Base-by-base conservation (phyloP, 108 stramenopile species). In the Cyclostephanos invisitatus region DNA sequence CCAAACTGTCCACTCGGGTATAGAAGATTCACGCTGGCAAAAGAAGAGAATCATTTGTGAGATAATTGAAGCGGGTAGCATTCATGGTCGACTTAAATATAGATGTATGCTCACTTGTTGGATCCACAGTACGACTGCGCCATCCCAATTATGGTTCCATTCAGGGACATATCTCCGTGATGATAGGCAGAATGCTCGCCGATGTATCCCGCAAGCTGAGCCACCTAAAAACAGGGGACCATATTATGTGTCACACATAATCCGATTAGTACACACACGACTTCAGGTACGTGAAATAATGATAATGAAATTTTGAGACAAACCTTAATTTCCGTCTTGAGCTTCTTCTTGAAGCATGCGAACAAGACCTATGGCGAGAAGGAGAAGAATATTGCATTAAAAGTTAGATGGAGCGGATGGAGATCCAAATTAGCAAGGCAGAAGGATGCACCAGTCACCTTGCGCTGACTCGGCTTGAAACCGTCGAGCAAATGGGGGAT, bases 121-220 rank as follows among this genome's bases (percentile, higher is more conserved):
- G 95, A 92, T 22, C 98, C 99, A 18, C 90, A 86, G 67, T 89
- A 99, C 38, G 86, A 79, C 72, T 99, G 99, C 14, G 99, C 99
- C 98, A 99, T 98, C 28, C 87, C 86, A 67, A 98, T 85, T 73
- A 99, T 98, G 44, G 99, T 96, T 44, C 91, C 89, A 36, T 89
- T 86, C 5, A 99, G 85, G 4, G 96, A 97, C 24, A 85, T 90
- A 74, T 99, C 99, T 22, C 99, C 99, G 77, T 99, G 99, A 77
- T 99, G 99, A 80, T 99, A 99, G 12, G 98, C 98, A 38, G 97
- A 93, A 74, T 97, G 94, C 72, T 98, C 98, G 22, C 91, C 91
- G 27, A 97, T 89, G 70, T 97, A 98, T 14, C 93, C 91, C 38
- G 85, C 74, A 27, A 96, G 85, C 70, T 93, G 93, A 3, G 44